Evolutionary conservation across 805 yeast genomes (phyloP).

Genomic region (Lipomyces orientalis): DNA sequence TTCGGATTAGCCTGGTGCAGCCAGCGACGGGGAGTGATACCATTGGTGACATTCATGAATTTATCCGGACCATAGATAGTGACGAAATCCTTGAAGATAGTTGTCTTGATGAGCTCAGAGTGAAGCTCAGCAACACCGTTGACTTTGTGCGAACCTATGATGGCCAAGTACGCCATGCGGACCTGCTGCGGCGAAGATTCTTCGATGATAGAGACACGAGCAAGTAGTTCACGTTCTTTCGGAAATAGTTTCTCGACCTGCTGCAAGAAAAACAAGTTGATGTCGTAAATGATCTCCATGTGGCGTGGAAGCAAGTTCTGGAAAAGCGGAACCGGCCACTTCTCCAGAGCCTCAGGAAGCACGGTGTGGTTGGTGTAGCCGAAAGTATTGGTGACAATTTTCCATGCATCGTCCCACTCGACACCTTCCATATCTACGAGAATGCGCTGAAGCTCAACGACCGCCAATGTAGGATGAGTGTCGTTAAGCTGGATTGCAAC

Average conservation of each 20-base stretch:
- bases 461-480: slow-evolving; percentile 91
- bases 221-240: slow-evolving; percentile 64
- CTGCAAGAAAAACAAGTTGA: slow-evolving; percentile 79
- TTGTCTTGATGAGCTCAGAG: slow-evolving; percentile 85
- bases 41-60: slow-evolving; percentile 91
- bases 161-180: slow-evolving; percentile 90
- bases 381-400: slow-evolving; percentile 75
- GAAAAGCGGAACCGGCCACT: slow-evolving; percentile 88
- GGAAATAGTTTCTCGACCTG: slow-evolving; percentile 79
- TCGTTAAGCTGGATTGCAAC: slow-evolving; percentile 93
- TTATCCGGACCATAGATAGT: slow-evolving; percentile 78
- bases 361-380: slow-evolving; percentile 96
- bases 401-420: slow-evolving; percentile 86
- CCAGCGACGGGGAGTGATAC: slow-evolving; percentile 97
- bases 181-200: slow-evolving; percentile 81
- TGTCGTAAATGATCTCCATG: slow-evolving; percentile 84
- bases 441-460: slow-evolving; percentile 87
- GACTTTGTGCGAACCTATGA: slow-evolving; percentile 89
- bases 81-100: slow-evolving; percentile 90
- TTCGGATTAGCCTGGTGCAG: slow-evolving; percentile 89
- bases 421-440: slow-evolving; percentile 82
- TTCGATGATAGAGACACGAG: slow-evolving; percentile 82
- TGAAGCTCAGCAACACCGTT: slow-evolving; percentile 97
- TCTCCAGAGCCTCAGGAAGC: slow-evolving; percentile 92
- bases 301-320: slow-evolving; percentile 87